Percentiles rank a stretch among this genome's conserved stretches.
These are phyloP conservation scores for Claviceps sp. DNA, from an alignment of 2,329 filamentous ascomycete species.

Conservation along the genomic window DNA sequence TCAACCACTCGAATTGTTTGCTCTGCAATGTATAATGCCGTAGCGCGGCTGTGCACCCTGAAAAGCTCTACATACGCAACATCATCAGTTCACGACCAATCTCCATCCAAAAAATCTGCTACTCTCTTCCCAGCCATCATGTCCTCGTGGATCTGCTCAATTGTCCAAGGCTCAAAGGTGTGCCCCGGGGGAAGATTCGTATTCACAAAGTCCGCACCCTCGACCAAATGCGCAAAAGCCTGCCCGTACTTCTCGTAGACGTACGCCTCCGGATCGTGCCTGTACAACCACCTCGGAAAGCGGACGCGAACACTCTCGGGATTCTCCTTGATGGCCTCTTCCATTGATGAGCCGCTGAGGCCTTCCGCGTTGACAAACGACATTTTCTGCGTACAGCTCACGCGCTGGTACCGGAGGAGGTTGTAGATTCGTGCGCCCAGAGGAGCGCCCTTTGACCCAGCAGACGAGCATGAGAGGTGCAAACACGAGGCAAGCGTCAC, in stretches of 20 bases:
- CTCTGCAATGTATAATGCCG: too few species aligned
- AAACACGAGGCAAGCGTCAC: conserved; percentile 10
- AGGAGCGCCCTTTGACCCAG: not conserved
- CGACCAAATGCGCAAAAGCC: conserved; percentile 1
- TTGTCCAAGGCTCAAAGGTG: conserved; percentile 1
- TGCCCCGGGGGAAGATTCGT: conserved; percentile 2
- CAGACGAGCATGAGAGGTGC: conserved; percentile 1
- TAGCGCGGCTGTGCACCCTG: too few species aligned
- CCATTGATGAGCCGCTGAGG: not conserved
- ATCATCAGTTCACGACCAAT: not conserved
- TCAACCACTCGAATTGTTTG: too few species aligned
- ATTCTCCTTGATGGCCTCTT: not conserved
- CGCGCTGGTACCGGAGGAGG: conserved; percentile 4
- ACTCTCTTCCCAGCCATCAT: conserved; percentile 1
- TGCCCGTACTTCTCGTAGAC: conserved; percentile 4
- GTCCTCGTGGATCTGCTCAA: conserved; percentile 1
- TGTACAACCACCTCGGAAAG: conserved; percentile 2
- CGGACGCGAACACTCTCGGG: conserved; percentile 1
- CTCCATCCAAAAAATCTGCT: not conserved
- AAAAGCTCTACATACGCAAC: too few species aligned
- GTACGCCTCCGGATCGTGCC: conserved; percentile 5
- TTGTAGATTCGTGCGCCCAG: conserved; percentile 1
- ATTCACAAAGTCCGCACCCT: not conserved
- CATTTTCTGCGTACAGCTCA: conserved; percentile 4
- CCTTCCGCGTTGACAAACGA: conserved; percentile 3